These are phyloP conservation scores for Populus tomentosa DNA, from an alignment of 441 rosid genomes.

Conservation along the genomic window DNA sequence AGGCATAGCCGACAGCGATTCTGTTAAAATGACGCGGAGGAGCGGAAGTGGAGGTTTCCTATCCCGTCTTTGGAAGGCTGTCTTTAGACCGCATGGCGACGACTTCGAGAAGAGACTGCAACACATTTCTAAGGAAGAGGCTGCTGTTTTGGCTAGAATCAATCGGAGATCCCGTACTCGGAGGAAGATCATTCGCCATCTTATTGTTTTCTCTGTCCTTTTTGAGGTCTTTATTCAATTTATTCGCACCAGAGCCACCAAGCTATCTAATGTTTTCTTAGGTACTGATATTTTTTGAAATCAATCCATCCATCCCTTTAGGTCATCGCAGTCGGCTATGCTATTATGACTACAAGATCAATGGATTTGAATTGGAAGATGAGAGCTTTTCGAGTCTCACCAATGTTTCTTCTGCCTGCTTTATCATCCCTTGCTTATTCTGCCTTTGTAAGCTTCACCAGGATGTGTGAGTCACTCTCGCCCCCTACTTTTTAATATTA, in stretches of 20 bases:
- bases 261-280: not conserved
- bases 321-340: conserved; percentile 77
- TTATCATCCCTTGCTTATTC: conserved; percentile 58
- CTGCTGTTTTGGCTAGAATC: conserved; percentile 55
- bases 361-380: conserved; percentile 71
- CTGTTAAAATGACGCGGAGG: conserved; percentile 27
- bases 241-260: not conserved
- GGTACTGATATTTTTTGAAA: too few relatives aligned
- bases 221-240: conserved; percentile 48
- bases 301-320: conserved; percentile 12
- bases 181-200: conserved; percentile 57
- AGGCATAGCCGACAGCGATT: not conserved
- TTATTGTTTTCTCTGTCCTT: conserved; percentile 58
- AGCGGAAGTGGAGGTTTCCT: conserved; percentile 37
- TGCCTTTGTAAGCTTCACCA: conserved; percentile 48
- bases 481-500: too few relatives aligned
- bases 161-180: conserved; percentile 57
- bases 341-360: conserved; percentile 64
- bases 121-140: conserved; percentile 78
- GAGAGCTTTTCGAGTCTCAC: conserved; percentile 69
- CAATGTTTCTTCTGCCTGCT: conserved; percentile 83
- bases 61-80: conserved; percentile 67
- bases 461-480: conserved; percentile 58
- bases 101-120: conserved; percentile 87
- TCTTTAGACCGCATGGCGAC: conserved; percentile 52